These are phyloP conservation scores for Schoenoplectus tabernaemontani DNA, from an alignment of 202 grass and related monocot species.

Conservation along the genomic window DNA sequence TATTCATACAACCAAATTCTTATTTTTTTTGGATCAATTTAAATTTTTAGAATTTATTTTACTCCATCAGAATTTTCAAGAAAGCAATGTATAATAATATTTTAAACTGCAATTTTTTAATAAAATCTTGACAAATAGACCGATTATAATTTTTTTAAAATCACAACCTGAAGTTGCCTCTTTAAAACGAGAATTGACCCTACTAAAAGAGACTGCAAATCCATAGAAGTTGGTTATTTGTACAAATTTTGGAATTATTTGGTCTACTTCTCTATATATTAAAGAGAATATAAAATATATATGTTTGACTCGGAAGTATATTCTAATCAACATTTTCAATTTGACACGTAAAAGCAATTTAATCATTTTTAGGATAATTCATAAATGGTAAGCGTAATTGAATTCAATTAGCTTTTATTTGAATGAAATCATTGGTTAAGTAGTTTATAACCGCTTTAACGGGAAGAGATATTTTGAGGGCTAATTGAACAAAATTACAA, in stretches of 20 bases:
- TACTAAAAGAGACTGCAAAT: background rate
- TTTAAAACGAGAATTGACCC: background rate
- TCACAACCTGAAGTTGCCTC: background rate
- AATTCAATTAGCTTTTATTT: background rate
- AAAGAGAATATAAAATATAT: background rate
- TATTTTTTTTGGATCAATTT: background rate
- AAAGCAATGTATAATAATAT: too few relatives aligned
- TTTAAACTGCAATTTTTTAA: background rate
- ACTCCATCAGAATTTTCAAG: too few relatives aligned
- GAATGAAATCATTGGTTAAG: background rate
- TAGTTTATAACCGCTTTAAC: background rate
- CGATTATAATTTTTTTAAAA: background rate
- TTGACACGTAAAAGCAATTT: background rate
- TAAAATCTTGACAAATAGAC: background rate
- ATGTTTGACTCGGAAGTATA: background rate
- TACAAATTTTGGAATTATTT: too few relatives aligned
- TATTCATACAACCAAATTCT: background rate
- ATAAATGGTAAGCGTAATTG: background rate
- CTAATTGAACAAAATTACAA: background rate
- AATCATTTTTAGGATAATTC: background rate
- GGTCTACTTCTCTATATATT: too few relatives aligned
- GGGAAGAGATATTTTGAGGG: background rate
- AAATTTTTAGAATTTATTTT: background rate
- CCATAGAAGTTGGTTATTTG: too few relatives aligned
- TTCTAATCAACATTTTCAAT: background rate